Base-by-base conservation (phyloP, 768 basidiomycete species). In the Lactifluus hygrophoroides region DNA sequence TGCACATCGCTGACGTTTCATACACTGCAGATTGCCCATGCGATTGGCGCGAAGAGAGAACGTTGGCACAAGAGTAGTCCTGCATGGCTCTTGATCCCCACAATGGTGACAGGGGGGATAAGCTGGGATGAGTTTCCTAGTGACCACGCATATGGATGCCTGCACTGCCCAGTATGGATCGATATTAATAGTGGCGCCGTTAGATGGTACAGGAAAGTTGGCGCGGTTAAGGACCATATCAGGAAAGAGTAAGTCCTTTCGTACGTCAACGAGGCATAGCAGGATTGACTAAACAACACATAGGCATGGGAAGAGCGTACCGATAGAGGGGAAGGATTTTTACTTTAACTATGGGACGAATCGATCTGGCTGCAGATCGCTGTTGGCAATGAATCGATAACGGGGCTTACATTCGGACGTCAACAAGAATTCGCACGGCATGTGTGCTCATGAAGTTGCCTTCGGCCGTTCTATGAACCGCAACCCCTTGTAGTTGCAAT, bases 301-400 rank as follows among this genome's bases (percentile, higher is more conserved):
- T 30, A 57, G 56, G 9, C 56, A 57, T 27, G 34, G 44, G n/a
- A 51, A 23, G 21, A 32, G 42, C 23, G 6, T 38, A 16, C 50
- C 57, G n/a, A 44, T 46, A 9, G 57, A 58, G 10, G 57, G 57
- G 1, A 10, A 23, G 5, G 57, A 58, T 51, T 58, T 38, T 19
- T 58, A 38, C 27, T 51, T 38, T 17, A 32, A 58, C 35, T 51
- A 23, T 32, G 19, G 32, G 16, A 10, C 28, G 14, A 50, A 25
- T 17, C 56, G 56, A 19, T 11, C 25, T 3, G 56, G 56, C 7
- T 35, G 40, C 13, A 43, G 30, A n/a, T 25, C 42, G 1, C 34
- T 57, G 32, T 23, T 57, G 17, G 30, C 48, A n/a, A 48, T 56
- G 47, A 16, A 21, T 19, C n/a, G 10, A n/a, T 56, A 47, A 56